A percentile compares a stretch with the other conserved stretches of the same genome.
Conservation (phyloP, 768 basidiomycete species). For the Podaxis mareebaensis region DNA sequence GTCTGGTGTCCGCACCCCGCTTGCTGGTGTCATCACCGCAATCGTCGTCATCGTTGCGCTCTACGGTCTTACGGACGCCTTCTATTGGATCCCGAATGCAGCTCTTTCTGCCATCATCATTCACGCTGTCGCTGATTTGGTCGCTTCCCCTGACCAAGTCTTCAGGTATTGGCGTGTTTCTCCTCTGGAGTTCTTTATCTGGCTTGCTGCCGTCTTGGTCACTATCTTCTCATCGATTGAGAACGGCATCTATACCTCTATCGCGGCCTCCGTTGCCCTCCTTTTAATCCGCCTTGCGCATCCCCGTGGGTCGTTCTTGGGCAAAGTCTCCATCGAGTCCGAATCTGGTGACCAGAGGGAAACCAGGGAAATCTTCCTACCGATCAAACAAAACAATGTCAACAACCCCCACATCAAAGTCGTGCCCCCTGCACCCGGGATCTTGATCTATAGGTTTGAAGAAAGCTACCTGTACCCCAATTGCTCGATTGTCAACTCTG, state of each 20-base stretch:
- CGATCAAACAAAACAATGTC: conserved; percentile 61
- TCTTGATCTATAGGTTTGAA: conserved; percentile 90
- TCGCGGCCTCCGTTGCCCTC: conserved; percentile 75
- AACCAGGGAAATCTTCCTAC: conserved; percentile 81
- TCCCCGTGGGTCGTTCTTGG: conserved; percentile 90
- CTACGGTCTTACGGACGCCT: conserved; percentile 91
- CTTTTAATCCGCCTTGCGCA: conserved; percentile 85
- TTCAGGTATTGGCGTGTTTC: conserved; percentile 94
- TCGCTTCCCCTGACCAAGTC: conserved; percentile 79
- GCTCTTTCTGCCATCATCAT: conserved; percentile 93
- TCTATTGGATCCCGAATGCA: conserved; percentile 86
- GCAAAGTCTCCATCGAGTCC: conserved; percentile 66
- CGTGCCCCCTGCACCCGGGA: conserved; percentile 77
- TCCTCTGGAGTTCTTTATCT: conserved; percentile 91
- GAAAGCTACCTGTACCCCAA: conserved; percentile 91
- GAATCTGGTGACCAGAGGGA: conserved; percentile 35
- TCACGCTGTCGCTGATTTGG: conserved; percentile 86
- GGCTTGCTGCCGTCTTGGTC: conserved; percentile 81
- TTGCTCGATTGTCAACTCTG: conserved; percentile 64
- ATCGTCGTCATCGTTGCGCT: conserved; percentile 90
- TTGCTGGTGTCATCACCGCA: conserved; percentile 83
- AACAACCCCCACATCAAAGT: conserved; percentile 73
- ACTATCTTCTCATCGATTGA: conserved; percentile 95
- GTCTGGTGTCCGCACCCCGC: conserved; percentile 95
- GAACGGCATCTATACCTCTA: conserved; percentile 87